Evolutionary conservation across 2,329 filamentous ascomycete species (phyloP).

Genomic region (Diplodia intermedia): DNA sequence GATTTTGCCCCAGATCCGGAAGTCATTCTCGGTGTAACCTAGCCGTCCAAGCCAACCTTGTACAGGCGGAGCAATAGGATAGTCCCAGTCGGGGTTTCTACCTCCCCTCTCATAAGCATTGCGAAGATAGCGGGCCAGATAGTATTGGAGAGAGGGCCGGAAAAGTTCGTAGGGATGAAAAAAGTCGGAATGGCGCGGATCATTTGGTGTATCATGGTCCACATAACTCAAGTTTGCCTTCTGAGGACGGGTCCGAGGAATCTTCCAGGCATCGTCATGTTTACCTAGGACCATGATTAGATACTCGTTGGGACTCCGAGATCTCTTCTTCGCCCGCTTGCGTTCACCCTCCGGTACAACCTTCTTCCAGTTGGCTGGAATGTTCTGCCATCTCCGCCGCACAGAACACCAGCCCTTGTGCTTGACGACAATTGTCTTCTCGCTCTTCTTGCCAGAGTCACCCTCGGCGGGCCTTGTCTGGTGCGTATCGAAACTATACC

Average conservation of each 20-base stretch:
- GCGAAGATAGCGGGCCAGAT: conserved; percentile 4
- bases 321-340: neutral
- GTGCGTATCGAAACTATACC: neutral
- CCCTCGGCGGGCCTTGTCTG: neutral
- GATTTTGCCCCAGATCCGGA: conserved; percentile 24
- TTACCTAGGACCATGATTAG: neutral
- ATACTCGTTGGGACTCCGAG: conserved; percentile 6
- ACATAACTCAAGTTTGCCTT: conserved; percentile 29
- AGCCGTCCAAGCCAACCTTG: neutral
- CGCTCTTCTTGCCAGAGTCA: neutral
- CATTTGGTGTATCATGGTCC: neutral
- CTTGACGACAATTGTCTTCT: neutral
- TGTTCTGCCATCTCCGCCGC: conserved; percentile 5
- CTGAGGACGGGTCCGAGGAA: neutral
- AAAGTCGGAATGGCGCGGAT: neutral
- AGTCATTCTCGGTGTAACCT: conserved; percentile 12
- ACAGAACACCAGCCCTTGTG: neutral
- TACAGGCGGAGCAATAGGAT: neutral
- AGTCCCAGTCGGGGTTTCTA: neutral
- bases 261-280: neutral
- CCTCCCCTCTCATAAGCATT: neutral
- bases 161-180: conserved; percentile 5
- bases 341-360: neutral
- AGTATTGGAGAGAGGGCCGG: conserved; percentile 15
- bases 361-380: conserved; percentile 1